Conservation (phyloP, 805 yeast species). For the Ogataea nonfermentans region DNA sequence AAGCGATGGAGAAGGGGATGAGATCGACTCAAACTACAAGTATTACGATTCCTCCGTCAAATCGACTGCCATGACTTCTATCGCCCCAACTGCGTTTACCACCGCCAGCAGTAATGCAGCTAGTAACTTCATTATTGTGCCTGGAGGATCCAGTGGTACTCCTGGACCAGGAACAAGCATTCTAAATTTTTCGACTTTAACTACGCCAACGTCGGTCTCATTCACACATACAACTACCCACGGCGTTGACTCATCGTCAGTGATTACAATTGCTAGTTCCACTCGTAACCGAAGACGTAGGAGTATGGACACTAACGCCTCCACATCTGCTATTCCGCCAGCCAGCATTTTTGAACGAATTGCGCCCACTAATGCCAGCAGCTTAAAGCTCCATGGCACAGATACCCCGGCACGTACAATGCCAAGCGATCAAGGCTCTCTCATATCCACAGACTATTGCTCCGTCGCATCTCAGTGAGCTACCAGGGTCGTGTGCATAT, state of each 20-base stretch:
- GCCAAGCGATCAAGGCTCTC: constrained; percentile 21
- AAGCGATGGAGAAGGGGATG: constrained; percentile 20
- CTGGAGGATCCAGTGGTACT: constrained; percentile 16
- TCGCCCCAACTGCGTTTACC: constrained; percentile 38
- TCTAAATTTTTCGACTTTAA: constrained; percentile 1
- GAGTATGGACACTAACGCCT: constrained; percentile 51
- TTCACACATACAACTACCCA: constrained; percentile 5
- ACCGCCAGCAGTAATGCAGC: constrained; percentile 18
- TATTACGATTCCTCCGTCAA: constrained; percentile 30
- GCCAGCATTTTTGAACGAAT: constrained; percentile 66
- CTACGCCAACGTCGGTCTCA: constrained; percentile 10
- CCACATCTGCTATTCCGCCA: constrained; percentile 69
- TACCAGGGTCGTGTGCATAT: constrained; percentile 11
- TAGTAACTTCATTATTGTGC: constrained; percentile 22
- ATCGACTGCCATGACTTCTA: constrained; percentile 50
- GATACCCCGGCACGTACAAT: constrained; percentile 5
- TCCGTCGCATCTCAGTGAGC: constrained; percentile 18
- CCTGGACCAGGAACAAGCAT: constrained; percentile 8
- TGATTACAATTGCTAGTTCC: constrained; percentile 35
- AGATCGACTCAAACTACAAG: constrained; percentile 14
- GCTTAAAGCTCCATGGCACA: constrained; percentile 11
- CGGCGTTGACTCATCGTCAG: constrained; percentile 31
- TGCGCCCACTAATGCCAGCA: constrained; percentile 22
- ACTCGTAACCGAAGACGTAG: constrained; percentile 34
- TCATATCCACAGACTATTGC: constrained; percentile 18